Base-by-base conservation (phyloP, 1,284 basidiomycete species). In the Apiotrichum sp. region DNA sequence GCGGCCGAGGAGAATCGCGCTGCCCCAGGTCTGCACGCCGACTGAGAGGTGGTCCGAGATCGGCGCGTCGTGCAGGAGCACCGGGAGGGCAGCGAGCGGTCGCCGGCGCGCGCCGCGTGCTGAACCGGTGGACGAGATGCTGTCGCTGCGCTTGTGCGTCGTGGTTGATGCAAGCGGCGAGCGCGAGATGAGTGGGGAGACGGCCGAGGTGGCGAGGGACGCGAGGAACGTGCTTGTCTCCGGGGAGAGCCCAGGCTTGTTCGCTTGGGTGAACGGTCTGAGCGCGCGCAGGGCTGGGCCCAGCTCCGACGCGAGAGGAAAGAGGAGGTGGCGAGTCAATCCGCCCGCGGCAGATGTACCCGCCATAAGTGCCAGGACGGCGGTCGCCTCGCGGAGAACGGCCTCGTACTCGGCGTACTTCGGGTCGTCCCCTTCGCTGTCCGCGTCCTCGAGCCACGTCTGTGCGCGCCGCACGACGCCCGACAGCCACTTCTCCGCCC, bases 11-110 rank as follows among this genome's bases (percentile, higher is more conserved):
- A 93, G 82, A 62, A 87, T 90, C 1, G 89, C 87, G 4, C 84
- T 83, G 1, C 90, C 91, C 92, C 91, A 95, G 0, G 91, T 95
- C 73, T 93, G 90, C 16, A 89, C 86, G 6, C 91, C 92, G 16
- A 93, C 86, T 52, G 82, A 85, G 4, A 81, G 78, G 63, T 86
- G 86, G 67, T 92, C 86, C 38, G 84, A 82, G 47, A 92, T 78
- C 0, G 88, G 84, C 3, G 85, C 82, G 68, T 93, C 90, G 54
- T 80, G 84, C 39, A 93, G 68, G 40, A 80, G 75, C 13, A 91
- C 59, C 8, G 72, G 72, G 10, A 74, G 59, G 13, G 64, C 66
- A 3, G 51, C 48, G 3, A 61, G 53, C 8, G 44, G 76, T 11
- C 7, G 22, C 38, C 34, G 41, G 10, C 32, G 1, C 29, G 4